phyloP scores from a whole-genome alignment of 108 stramenopile genomes.

The Cyclotella sp. region DNA sequence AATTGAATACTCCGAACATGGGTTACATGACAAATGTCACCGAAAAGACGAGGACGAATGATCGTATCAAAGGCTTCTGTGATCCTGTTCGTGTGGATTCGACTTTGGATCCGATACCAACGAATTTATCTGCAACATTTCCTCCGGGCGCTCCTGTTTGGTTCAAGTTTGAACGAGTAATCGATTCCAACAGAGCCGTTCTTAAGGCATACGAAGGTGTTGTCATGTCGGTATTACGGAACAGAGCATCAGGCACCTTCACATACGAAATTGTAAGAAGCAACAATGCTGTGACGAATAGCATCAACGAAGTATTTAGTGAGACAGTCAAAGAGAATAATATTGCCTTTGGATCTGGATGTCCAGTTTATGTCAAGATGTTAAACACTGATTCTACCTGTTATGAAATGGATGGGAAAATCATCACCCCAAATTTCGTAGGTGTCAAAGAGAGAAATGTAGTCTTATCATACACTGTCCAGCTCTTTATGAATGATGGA shows the following conservation, averaged over 20 bases:
- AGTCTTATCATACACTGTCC: neutral
- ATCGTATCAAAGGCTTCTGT: too few species aligned
- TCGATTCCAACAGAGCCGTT: neutral
- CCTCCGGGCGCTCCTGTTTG: neutral
- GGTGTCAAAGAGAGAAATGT: neutral
- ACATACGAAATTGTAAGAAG: neutral
- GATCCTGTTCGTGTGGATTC: too few species aligned
- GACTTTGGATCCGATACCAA: too few species aligned
- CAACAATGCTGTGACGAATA: neutral
- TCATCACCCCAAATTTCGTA: neutral
- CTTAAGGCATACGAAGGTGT: slow-evolving; percentile 1
- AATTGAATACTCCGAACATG: too few species aligned
- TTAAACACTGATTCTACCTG: neutral
- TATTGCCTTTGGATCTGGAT: neutral
- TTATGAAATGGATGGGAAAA: slow-evolving; percentile 7
- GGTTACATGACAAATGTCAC: too few species aligned
- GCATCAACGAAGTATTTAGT: neutral
- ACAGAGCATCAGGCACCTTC: neutral
- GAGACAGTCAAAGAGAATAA: neutral
- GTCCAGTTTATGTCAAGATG: neutral
- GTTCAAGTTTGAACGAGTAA: neutral
- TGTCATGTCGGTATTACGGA: neutral
- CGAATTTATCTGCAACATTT: too few species aligned
- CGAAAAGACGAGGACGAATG: too few species aligned
- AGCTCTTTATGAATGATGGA: slow-evolving; percentile 1